A percentile compares a stretch with the other conserved stretches of the same genome.
Evolutionary conservation across 352 stramenopile species (phyloP).

Genomic region (Phytopythium vexans): DNA sequence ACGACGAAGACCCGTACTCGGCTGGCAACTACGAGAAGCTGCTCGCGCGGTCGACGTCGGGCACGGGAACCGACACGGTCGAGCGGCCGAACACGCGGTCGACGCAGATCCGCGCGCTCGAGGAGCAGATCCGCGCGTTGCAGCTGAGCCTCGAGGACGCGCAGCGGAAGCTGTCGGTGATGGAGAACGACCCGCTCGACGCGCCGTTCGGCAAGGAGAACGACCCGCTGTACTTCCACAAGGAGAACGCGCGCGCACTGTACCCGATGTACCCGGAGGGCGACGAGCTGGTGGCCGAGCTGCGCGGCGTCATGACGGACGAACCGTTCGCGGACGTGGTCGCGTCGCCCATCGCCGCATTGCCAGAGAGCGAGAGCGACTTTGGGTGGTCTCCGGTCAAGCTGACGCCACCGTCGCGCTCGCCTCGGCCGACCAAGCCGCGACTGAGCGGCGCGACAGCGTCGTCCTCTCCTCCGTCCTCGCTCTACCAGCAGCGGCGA

Average conservation of each 20-base stretch:
- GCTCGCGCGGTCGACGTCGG: slow-evolving; percentile 34
- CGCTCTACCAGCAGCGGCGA: slow-evolving; percentile 6
- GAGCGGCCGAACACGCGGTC: slow-evolving; percentile 17
- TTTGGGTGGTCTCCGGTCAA: too few relatives aligned
- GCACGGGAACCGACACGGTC: background rate
- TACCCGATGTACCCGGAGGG: slow-evolving; percentile 30
- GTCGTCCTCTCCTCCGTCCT: slow-evolving; percentile 2
- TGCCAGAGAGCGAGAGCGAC: background rate
- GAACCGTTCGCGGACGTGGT: slow-evolving; percentile 6
- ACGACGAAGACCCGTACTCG: slow-evolving; percentile 45
- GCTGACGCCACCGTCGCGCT: too few relatives aligned
- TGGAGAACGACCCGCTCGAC: slow-evolving; percentile 35
- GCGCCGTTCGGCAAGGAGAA: background rate
- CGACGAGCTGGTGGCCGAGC: slow-evolving; percentile 45
- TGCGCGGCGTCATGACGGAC: slow-evolving; percentile 58
- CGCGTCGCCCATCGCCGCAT: slow-evolving; percentile 8
- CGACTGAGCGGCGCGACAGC: background rate
- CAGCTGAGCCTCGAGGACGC: slow-evolving; percentile 54
- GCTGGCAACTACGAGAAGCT: slow-evolving; percentile 59
- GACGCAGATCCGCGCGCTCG: slow-evolving; percentile 45
- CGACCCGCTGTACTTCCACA: slow-evolving; percentile 8
- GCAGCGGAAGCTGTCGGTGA: slow-evolving; percentile 59
- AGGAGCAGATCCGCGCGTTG: slow-evolving; percentile 63
- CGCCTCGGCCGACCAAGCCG: too few relatives aligned
- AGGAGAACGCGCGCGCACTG: background rate